These are phyloP conservation scores for Solanum hybrid DNA, from an alignment of 305 asterid species.

Conservation along the genomic window DNA sequence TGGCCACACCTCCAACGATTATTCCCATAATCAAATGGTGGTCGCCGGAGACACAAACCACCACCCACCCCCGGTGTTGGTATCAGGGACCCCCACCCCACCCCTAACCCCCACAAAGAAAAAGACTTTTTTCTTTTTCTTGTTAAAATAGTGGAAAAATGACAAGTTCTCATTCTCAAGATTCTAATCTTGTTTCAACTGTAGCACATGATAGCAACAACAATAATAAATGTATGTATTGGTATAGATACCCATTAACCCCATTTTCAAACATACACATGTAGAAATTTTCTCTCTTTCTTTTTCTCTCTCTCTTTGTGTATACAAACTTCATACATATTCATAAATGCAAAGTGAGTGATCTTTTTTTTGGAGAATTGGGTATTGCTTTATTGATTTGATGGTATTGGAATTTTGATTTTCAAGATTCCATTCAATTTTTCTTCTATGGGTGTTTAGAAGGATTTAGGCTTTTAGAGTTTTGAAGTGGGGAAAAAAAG, in stretches of 20 bases:
- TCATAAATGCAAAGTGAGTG: not conserved
- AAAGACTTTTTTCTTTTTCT: not conserved
- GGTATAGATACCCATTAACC: conserved; percentile 1
- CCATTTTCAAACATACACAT: conserved; percentile 1
- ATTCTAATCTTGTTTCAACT: conserved; percentile 7
- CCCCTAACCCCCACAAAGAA: not conserved
- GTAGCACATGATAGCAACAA: conserved; percentile 1
- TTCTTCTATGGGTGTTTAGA: not conserved
- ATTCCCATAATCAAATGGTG: not conserved
- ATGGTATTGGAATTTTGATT: not conserved
- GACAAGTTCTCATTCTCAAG: conserved; percentile 7
- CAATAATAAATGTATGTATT: not conserved
- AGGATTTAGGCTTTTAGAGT: not conserved
- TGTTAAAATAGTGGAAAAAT: conserved; percentile 3
- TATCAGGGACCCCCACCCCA: not conserved
- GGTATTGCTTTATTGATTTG: not conserved
- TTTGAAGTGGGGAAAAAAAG: not conserved
- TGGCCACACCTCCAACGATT: not conserved
- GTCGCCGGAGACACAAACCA: not conserved
- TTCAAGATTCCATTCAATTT: not conserved
- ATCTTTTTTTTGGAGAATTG: not conserved
- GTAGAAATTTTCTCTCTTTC: not conserved
- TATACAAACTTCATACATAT: not conserved
- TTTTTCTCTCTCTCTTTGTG: not conserved
- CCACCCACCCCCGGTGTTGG: not conserved